phyloP scores from a whole-genome alignment of 2,329 filamentous ascomycete species.

The Neofusicoccum cordaticola region DNA sequence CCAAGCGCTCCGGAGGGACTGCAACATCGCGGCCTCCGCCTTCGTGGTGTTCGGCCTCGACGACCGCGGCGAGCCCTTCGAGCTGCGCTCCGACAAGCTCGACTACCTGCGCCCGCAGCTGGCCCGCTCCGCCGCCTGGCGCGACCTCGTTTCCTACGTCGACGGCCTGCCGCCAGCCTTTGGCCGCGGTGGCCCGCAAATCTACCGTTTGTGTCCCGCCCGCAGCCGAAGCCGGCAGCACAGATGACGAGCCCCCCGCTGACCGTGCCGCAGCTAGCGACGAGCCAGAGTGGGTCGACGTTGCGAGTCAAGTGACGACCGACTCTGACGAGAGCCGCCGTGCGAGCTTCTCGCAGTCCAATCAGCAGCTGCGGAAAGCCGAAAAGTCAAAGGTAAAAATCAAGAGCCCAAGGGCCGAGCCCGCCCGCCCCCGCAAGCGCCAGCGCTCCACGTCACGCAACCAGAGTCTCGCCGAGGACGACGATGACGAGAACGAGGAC shows the following conservation, averaged over 20 bases:
- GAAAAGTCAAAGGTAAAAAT: conserved; percentile 10
- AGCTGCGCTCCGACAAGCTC: conserved; percentile 6
- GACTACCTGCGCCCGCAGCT: not conserved
- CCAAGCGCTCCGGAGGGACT: conserved; percentile 1
- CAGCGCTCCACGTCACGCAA: conserved; percentile 16
- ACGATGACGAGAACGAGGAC: conserved; percentile 15
- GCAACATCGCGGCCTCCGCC: conserved; percentile 6
- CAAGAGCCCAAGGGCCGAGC: conserved; percentile 6
- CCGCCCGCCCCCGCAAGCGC: conserved; percentile 9
- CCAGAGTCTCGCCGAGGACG: conserved; percentile 14
- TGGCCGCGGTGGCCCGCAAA: conserved; percentile 1
- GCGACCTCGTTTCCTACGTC: not conserved
- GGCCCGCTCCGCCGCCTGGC: not conserved
- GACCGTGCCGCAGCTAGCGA: conserved; percentile 15
- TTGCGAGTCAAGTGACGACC: conserved; percentile 11
- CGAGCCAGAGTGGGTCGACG: conserved; percentile 15
- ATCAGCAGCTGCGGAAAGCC: conserved; percentile 2
- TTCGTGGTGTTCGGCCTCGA: conserved; percentile 16
- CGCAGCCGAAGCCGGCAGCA: not conserved
- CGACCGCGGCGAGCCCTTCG: conserved; percentile 10
- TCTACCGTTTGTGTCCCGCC: conserved; percentile 15
- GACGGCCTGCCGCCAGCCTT: not conserved
- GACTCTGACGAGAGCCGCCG: conserved; percentile 16
- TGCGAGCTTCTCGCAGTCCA: conserved; percentile 5
- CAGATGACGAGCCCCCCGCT: conserved; percentile 1